Conservation (phyloP, 768 basidiomycete species). For the Phlegmacium glaucopus region DNA sequence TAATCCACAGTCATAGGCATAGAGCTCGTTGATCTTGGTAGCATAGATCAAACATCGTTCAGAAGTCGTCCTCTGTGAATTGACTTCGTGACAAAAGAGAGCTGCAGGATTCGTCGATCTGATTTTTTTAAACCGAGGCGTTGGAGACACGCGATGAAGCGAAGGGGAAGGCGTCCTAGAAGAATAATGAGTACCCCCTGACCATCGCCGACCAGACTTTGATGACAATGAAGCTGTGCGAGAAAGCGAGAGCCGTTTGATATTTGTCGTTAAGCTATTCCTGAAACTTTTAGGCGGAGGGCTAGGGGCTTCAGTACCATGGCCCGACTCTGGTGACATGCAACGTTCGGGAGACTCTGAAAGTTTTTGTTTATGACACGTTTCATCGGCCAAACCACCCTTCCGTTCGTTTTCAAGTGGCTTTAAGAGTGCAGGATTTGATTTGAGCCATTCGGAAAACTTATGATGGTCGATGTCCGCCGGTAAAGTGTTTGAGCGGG, state of each 20-base stretch:
- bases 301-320: conserved; percentile 30
- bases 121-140: conserved; percentile 19
- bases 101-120: conserved; percentile 50
- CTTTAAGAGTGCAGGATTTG: conserved; percentile 15
- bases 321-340: conserved; percentile 14
- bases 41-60: conserved; percentile 77
- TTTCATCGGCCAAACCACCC: conserved; percentile 17
- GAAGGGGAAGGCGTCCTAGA: conserved; percentile 37
- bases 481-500: conserved; percentile 19
- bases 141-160: conserved; percentile 16
- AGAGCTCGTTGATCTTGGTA: conserved; percentile 79
- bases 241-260: conserved; percentile 58
- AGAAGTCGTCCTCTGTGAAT: conserved; percentile 45
- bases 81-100: conserved; percentile 68
- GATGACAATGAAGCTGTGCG: conserved; percentile 63
- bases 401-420: conserved; percentile 15
- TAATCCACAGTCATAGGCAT: conserved; percentile 71
- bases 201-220: conserved; percentile 30
- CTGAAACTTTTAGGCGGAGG: conserved; percentile 50
- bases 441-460: conserved; percentile 26
- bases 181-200: conserved; percentile 31
- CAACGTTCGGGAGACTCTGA: conserved; percentile 14
- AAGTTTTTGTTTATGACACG: conserved; percentile 2
- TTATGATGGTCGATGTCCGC: conserved; percentile 20
- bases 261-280: conserved; percentile 41